A percentile compares a stretch with the other conserved stretches of the same genome.
phyloP scores from a whole-genome alignment of 352 stramenopile genomes.

The Phytophthora hybrid region DNA sequence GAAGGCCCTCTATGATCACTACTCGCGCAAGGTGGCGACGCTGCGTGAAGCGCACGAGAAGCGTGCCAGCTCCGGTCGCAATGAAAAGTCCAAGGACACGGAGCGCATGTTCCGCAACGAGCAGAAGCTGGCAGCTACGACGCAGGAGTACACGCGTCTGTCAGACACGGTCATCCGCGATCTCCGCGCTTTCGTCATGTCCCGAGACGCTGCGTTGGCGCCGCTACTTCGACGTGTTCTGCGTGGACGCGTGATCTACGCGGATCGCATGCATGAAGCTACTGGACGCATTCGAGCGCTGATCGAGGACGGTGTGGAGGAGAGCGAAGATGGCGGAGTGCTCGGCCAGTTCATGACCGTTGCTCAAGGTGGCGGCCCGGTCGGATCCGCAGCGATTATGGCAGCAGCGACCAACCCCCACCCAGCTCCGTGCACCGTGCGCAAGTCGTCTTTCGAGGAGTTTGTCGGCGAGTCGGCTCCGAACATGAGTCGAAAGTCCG shows the following conservation, averaged over 20 bases:
- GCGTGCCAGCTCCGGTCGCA: conserved; percentile 51
- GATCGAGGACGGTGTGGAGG: conserved; percentile 47
- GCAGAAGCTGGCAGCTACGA: conserved; percentile 75
- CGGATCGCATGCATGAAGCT: conserved; percentile 58
- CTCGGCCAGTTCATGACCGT: conserved; percentile 58
- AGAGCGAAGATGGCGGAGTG: conserved; percentile 46
- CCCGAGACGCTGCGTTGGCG: conserved; percentile 65
- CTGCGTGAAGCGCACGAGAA: conserved; percentile 77
- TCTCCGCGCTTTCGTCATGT: conserved; percentile 67
- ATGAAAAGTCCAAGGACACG: conserved; percentile 77
- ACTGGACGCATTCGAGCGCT: conserved; percentile 63
- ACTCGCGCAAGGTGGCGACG: conserved; percentile 74
- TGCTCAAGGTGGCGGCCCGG: conserved; percentile 30
- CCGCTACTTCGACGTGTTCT: conserved; percentile 74
- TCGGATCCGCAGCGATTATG: conserved; percentile 26
- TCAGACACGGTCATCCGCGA: conserved; percentile 70
- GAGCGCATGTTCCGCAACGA: conserved; percentile 87
- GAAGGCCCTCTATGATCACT: conserved; percentile 83
- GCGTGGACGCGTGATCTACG: conserved; percentile 74
- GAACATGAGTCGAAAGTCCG: conserved; percentile 25
- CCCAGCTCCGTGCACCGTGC: conserved; percentile 37
- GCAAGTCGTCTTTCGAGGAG: conserved; percentile 67
- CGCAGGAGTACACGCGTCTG: conserved; percentile 70
- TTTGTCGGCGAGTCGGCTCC: conserved; percentile 61
- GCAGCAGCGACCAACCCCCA: conserved; percentile 13